Evolutionary conservation across 2,329 filamentous ascomycete genomes (phyloP), one percentile per base, ranked within the genome.

Genomic region (Zarea fungicola): DNA sequence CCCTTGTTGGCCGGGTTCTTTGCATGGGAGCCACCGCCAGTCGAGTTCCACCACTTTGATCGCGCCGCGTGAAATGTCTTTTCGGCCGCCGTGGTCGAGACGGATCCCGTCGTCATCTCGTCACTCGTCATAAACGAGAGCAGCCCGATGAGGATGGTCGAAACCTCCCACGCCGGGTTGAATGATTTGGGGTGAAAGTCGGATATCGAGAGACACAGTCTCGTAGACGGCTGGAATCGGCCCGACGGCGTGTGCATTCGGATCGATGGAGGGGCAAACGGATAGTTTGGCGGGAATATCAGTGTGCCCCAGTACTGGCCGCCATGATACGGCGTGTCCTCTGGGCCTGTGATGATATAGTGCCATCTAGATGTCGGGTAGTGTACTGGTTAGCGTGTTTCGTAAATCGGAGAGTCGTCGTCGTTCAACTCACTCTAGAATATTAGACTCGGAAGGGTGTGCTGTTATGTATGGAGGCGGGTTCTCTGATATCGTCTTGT

Each of bases 271-370:
- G 93, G 93, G 11, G 91, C 92, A 69, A 96, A 99, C 22, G 93
- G 93, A 66, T 99, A 99, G 74, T 96, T 91, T 8, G 91, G 81
- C 14, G 93, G 93, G 68, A 99, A 99, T 56, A 95, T 84, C 43
- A 99, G 77, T 2, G 92, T 96, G 41, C 93, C 93, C 93, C 93
- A 99, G 74, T 97, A 99, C 68, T 99, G 93, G 39, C 93, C 93
- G 62, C 85, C 84, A 60, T 95, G 83, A 66, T 99, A 99, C 2
- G 93, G 92, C 1, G 93, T 99, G 52, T 91, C 82, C 53, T 95
- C 90, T 28, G 93, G 92, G 2, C 93, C 93, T 31, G 91, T 96
- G 57, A 97, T 87, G 63, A 96, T 88, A 72, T 95, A 95, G 71
- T 95, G 89, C 89, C 89, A 95, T 71, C 85, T 87, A 61, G 28